Percentiles rank a stretch among this genome's conserved stretches.
These are phyloP conservation scores for Candida xyloterini DNA, from an alignment of 805 yeast species.

Conservation along the genomic window DNA sequence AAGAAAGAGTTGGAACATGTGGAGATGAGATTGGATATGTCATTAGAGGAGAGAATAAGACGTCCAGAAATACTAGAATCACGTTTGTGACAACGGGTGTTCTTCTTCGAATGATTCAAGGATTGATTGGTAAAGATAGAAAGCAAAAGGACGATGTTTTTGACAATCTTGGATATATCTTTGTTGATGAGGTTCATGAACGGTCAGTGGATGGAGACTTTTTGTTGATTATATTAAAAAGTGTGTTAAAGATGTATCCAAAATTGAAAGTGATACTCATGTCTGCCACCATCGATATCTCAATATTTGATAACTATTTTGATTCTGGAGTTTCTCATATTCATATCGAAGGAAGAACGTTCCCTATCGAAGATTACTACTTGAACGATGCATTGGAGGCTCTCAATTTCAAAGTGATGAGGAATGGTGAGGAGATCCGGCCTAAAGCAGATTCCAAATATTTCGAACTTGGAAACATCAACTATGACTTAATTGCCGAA, in stretches of 20 bases:
- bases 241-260: constrained; percentile 47
- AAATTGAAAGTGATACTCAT: constrained; percentile 71
- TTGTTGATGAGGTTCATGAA: constrained; percentile 97
- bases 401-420: constrained; percentile 52
- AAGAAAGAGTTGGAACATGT: constrained; percentile 62
- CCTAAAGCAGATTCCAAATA: constrained; percentile 67
- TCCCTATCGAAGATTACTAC: constrained; percentile 78
- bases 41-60: constrained; percentile 84
- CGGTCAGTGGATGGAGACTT: constrained; percentile 89
- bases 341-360: constrained; percentile 91
- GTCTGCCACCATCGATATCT: constrained; percentile 90
- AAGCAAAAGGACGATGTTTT: constrained; percentile 37
- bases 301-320: constrained; percentile 67
- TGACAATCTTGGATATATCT: constrained; percentile 60
- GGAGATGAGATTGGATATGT: constrained; percentile 86
- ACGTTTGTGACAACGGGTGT: constrained; percentile 93
- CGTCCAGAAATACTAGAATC: constrained; percentile 60
- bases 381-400: constrained; percentile 62
- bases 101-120: constrained; percentile 77
- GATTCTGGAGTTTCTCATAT: constrained; percentile 50
- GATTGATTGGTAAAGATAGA: constrained; percentile 31
- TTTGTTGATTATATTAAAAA: constrained; percentile 71
- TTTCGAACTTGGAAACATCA: constrained; percentile 64
- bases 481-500: constrained; percentile 66
- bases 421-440: constrained; percentile 36